phyloP scores from a whole-genome alignment of 306 rosid genomes.

The Vigna trinervia region DNA sequence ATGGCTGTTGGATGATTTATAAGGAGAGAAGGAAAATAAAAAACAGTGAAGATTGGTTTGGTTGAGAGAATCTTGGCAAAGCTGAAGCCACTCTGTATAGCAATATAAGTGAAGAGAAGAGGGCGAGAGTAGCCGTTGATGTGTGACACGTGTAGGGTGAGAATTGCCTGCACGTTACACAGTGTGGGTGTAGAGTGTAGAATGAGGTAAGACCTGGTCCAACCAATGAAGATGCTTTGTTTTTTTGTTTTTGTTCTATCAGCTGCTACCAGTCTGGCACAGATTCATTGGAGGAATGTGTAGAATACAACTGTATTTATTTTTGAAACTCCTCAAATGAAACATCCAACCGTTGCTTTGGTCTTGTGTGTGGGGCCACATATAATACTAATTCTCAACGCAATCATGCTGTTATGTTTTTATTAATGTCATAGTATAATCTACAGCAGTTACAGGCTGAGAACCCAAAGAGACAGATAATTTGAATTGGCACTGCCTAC shows the following conservation, averaged over 20 bases:
- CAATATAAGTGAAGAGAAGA: slow-evolving; percentile 28
- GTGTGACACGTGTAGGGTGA: slow-evolving; percentile 49
- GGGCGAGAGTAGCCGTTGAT: slow-evolving; percentile 40
- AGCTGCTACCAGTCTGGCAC: slow-evolving; percentile 39
- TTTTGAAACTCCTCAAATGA: slow-evolving; percentile 16
- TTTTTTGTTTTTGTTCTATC: neutral
- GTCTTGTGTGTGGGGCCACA: slow-evolving; percentile 39
- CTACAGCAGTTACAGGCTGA: too few species aligned
- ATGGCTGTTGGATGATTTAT: slow-evolving; percentile 5
- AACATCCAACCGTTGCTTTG: slow-evolving; percentile 37
- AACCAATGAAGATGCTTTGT: neutral
- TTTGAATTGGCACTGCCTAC: neutral
- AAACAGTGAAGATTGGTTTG: slow-evolving; percentile 4
- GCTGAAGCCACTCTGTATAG: slow-evolving; percentile 51
- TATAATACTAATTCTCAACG: neutral
- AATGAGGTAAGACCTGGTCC: neutral
- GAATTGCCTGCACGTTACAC: slow-evolving; percentile 50
- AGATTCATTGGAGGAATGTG: slow-evolving; percentile 37
- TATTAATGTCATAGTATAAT: too few species aligned
- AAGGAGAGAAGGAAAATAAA: neutral
- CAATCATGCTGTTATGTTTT: neutral
- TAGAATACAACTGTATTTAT: slow-evolving; percentile 30
- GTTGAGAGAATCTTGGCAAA: slow-evolving; percentile 49
- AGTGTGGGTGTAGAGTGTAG: slow-evolving; percentile 45
- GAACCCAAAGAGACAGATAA: too few species aligned